Evolutionary conservation across 495 filamentous ascomycete species (phyloP).

Genomic region (Extremus antarcticus): DNA sequence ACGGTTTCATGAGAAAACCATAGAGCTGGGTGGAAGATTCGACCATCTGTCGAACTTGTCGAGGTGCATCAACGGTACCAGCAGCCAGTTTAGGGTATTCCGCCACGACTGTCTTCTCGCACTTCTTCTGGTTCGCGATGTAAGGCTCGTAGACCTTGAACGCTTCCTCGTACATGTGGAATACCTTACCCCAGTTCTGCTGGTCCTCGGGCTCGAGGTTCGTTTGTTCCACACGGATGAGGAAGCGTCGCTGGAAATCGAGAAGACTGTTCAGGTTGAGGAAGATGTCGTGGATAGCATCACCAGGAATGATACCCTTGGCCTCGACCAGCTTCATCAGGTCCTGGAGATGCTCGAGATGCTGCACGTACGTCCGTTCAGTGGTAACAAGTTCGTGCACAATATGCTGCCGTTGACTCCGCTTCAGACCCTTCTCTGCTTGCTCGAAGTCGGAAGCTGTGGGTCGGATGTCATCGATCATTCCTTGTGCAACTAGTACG

Average conservation of each 20-base stretch:
- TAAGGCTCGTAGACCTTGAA: conserved; percentile 92
- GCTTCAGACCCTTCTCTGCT: conserved; percentile 31
- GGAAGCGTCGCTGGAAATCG: conserved; percentile 87
- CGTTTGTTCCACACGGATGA: conserved; percentile 91
- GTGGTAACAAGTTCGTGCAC: conserved; percentile 85
- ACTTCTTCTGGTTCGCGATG: conserved; percentile 80
- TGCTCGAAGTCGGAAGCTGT: conserved; percentile 17
- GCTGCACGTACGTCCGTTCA: conserved; percentile 96
- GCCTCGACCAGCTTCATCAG: conserved; percentile 84
- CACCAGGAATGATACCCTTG: conserved; percentile 76
- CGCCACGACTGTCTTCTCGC: conserved; percentile 47
- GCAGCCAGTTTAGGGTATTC: conserved; percentile 57
- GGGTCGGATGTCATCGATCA: conserved; percentile 31
- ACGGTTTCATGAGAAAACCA: conserved; percentile 89
- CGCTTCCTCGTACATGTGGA: conserved; percentile 63
- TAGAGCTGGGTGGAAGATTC: conserved; percentile 53
- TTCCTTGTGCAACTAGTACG: conserved; percentile 61
- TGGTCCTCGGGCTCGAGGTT: conserved; percentile 65
- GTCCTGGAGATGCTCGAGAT: conserved; percentile 85
- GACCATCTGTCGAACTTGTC: conserved; percentile 51
- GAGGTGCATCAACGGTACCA: conserved; percentile 26
- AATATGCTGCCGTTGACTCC: conserved; percentile 78
- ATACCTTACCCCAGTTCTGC: conserved; percentile 87
- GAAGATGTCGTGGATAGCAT: conserved; percentile 89
- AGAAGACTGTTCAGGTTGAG: conserved; percentile 87